These are phyloP conservation scores for Boletus semigastroideus DNA, from an alignment of 1,284 basidiomycete species.

Conservation along the genomic window DNA sequence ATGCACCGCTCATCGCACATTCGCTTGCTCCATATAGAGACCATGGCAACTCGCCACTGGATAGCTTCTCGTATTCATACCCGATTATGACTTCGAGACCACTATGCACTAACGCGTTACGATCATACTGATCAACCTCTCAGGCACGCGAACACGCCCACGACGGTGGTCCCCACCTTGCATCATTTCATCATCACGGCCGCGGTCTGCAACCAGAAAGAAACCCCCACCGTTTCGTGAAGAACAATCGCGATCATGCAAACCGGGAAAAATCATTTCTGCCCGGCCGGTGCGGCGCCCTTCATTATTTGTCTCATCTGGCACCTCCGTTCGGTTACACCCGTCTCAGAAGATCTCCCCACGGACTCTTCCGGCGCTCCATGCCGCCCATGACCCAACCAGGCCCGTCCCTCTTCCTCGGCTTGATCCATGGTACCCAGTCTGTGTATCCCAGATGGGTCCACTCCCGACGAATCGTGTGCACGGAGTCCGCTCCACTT, in stretches of 20 bases:
- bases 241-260: slow-evolving; percentile 4
- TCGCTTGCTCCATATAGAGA: slow-evolving; percentile 7
- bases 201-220: neutral
- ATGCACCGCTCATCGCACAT: slow-evolving; percentile 10
- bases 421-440: slow-evolving; percentile 5
- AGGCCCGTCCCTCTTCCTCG: neutral
- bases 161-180: neutral
- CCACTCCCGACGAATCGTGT: neutral
- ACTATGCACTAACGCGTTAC: neutral
- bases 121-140: slow-evolving; percentile 1
- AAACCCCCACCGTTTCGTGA: neutral
- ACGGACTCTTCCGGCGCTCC: slow-evolving; percentile 23
- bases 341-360: slow-evolving; percentile 23
- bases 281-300: slow-evolving; percentile 8
- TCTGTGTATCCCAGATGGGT: neutral
- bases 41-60: slow-evolving; percentile 27
- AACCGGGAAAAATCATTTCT: slow-evolving; percentile 11
- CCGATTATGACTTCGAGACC: slow-evolving; percentile 8
- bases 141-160: slow-evolving; percentile 3
- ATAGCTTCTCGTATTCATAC: slow-evolving; percentile 15
- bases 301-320: slow-evolving; percentile 21
- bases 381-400: slow-evolving; percentile 10
- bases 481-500: neutral
- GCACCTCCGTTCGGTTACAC: slow-evolving; percentile 27
- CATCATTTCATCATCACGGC: neutral